Percentiles rank a stretch among this genome's conserved stretches.
These are phyloP conservation scores for Cystobasidium onofrii DNA, from an alignment of 768 basidiomycete species.

Conservation along the genomic window DNA sequence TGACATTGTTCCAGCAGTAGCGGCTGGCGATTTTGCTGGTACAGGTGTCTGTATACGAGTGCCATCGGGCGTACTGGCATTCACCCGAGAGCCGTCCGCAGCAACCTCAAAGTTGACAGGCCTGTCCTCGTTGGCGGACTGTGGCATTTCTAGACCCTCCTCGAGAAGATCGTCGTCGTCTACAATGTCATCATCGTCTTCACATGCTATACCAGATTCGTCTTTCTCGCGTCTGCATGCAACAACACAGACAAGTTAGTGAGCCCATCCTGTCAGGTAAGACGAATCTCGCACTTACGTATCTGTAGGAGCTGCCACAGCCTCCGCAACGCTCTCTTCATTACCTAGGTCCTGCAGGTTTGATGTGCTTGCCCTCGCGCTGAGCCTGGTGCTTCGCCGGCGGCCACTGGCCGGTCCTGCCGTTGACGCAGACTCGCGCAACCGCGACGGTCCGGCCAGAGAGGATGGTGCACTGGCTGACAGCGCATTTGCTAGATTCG, in stretches of 20 bases:
- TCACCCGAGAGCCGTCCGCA: constrained; percentile 80
- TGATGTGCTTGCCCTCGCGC: constrained; percentile 12
- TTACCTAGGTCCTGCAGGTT: not conserved
- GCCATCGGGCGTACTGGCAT: constrained; percentile 93
- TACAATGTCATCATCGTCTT: constrained; percentile 13
- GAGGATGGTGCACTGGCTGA: constrained; percentile 42
- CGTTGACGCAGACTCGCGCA: not conserved
- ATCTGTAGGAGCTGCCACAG: not conserved
- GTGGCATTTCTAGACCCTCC: constrained; percentile 25
- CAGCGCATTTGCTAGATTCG: constrained; percentile 66
- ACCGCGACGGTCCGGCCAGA: not conserved
- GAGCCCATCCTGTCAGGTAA: not conserved
- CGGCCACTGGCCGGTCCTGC: not conserved
- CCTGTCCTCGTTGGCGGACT: constrained; percentile 35
- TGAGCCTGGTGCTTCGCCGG: constrained; percentile 27
- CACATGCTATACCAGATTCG: not conserved
- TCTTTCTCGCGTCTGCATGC: not conserved
- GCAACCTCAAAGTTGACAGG: constrained; percentile 39
- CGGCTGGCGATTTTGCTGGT: constrained; percentile 45
- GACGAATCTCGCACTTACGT: not conserved
- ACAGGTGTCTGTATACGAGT: constrained; percentile 86
- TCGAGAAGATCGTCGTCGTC: constrained; percentile 3
- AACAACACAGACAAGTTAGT: not conserved
- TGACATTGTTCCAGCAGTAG: not conserved
- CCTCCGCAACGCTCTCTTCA: not conserved